Conservation (phyloP, 805 yeast species). For the Huiozyma sinensis region DNA sequence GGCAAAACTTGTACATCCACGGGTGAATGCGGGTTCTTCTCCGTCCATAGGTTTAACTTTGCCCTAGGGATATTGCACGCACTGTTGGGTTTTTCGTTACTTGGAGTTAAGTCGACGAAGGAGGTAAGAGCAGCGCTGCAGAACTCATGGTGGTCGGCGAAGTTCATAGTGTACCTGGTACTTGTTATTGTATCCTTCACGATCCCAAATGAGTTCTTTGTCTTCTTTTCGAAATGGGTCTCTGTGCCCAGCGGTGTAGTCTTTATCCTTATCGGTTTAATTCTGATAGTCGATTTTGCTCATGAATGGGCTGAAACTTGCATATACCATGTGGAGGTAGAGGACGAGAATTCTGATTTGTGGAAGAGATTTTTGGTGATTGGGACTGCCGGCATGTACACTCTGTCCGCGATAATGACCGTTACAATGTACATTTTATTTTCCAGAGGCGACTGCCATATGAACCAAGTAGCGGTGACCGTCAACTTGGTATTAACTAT, state of each 20-base stretch:
- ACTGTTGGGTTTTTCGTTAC: conserved; percentile 50
- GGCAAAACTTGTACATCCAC: conserved; percentile 73
- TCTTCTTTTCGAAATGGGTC: conserved; percentile 83
- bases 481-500: conserved; percentile 60
- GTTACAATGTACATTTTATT: conserved; percentile 73
- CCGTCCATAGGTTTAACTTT: conserved; percentile 86
- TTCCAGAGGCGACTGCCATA: conserved; percentile 68
- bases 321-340: conserved; percentile 78
- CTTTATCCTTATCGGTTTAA: conserved; percentile 81
- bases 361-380: conserved; percentile 80
- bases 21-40: conserved; percentile 84
- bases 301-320: conserved; percentile 98
- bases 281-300: conserved; percentile 88
- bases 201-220: conserved; percentile 79
- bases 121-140: conserved; percentile 76
- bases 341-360: conserved; percentile 43
- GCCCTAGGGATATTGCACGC: conserved; percentile 77
- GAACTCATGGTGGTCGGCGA: conserved; percentile 85
- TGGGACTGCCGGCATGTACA: conserved; percentile 80
- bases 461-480: conserved; percentile 82
- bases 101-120: conserved; percentile 66
- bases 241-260: conserved; percentile 76
- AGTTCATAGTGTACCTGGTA: conserved; percentile 48
- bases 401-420: conserved; percentile 61
- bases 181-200: conserved; percentile 55